phyloP scores from a whole-genome alignment of 306 rosid species.

The Vicia faba region DNA sequence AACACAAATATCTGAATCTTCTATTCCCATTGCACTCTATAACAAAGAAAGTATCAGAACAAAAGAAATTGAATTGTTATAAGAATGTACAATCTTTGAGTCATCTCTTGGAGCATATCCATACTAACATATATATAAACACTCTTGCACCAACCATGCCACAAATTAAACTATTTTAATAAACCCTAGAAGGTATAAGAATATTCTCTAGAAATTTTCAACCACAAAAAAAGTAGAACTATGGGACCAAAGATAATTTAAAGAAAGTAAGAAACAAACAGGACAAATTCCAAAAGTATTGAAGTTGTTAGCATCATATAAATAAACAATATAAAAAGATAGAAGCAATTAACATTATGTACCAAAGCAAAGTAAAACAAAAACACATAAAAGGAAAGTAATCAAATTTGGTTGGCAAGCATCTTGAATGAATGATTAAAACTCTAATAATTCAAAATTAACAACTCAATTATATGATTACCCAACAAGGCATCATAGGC shows the following conservation, averaged over 20 bases:
- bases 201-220: conserved; percentile 30
- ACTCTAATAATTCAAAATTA: conserved; percentile 30
- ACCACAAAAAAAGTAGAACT: conserved; percentile 32
- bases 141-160: conserved; percentile 25
- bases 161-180: conserved; percentile 8
- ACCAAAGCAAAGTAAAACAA: conserved; percentile 33
- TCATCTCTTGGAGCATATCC: background rate
- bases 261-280: conserved; percentile 11
- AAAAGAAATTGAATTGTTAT: conserved; percentile 17
- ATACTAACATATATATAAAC: conserved; percentile 1
- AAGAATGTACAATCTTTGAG: too few relatives aligned
- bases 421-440: conserved; percentile 39
- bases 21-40: conserved; percentile 70
- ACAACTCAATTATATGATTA: conserved; percentile 35
- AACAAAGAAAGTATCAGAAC: conserved; percentile 30
- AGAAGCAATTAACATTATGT: conserved; percentile 20
- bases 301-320: conserved; percentile 24
- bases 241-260: conserved; percentile 17
- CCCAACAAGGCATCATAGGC: conserved; percentile 29
- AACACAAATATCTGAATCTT: conserved; percentile 79
- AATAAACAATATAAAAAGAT: conserved; percentile 3
- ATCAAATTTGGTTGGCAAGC: conserved; percentile 31
- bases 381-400: conserved; percentile 34
- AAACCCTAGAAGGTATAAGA: conserved; percentile 12
- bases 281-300: conserved; percentile 22